Conservation (phyloP, 768 basidiomycete genomes). For the Hygrocybe punicea region DNA sequence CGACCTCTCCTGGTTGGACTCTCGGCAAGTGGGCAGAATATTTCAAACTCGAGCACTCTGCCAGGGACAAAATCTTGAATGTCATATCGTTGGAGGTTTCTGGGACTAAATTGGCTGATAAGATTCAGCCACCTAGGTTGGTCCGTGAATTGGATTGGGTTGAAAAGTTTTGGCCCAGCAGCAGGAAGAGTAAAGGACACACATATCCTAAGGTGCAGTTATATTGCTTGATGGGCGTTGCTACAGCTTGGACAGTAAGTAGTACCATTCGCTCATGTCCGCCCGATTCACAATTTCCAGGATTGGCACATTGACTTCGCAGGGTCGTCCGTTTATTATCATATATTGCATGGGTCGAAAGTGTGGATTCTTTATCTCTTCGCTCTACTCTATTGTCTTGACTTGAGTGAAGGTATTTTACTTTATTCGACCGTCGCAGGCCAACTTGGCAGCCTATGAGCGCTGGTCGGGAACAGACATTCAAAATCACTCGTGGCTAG, state of each 20-base stretch:
- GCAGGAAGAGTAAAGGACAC: constrained; percentile 67
- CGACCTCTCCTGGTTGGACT: constrained; percentile 83
- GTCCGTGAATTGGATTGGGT: constrained; percentile 96
- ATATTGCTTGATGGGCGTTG: constrained; percentile 96
- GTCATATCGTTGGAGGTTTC: constrained; percentile 95
- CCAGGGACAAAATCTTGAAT: constrained; percentile 85
- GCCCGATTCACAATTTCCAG: constrained; percentile 38
- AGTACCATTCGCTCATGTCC: not conserved
- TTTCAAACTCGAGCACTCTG: constrained; percentile 60
- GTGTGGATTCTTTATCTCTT: constrained; percentile 35
- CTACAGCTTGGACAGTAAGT: constrained; percentile 88
- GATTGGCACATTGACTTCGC: constrained; percentile 99
- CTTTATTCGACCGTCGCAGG: constrained; percentile 85
- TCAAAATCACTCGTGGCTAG: constrained; percentile 87
- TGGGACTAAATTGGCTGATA: constrained; percentile 74
- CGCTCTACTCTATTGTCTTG: constrained; percentile 2
- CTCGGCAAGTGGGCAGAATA: constrained; percentile 90
- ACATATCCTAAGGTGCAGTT: constrained; percentile 90
- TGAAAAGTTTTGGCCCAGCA: constrained; percentile 88
- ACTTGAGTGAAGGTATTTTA: constrained; percentile 71
- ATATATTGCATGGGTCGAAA: constrained; percentile 83
- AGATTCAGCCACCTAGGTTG: constrained; percentile 77
- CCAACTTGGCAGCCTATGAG: constrained; percentile 87
- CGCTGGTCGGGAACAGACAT: constrained; percentile 90
- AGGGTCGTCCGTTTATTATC: constrained; percentile 96